Evolutionary conservation across 2,329 filamentous ascomycete species (phyloP).

Genomic region (Diaporthe aspalathi): DNA sequence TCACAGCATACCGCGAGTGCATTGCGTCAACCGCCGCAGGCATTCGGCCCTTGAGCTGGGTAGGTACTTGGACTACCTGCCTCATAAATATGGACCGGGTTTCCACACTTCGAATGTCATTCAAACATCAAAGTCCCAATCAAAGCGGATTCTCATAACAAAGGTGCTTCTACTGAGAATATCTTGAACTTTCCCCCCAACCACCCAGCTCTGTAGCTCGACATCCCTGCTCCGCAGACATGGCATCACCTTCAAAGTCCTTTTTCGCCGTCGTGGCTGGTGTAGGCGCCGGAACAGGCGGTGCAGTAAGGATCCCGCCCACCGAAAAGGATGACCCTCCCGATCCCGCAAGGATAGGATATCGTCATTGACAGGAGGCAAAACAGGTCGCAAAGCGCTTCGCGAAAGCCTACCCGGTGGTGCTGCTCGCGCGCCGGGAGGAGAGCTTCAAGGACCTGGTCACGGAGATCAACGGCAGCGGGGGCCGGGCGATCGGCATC

Average conservation of each 20-base stretch:
- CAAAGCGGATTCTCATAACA: not conserved
- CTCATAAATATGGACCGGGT: not conserved
- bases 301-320: conserved; percentile 40
- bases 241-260: conserved; percentile 44
- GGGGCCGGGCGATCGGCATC: conserved; percentile 78
- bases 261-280: conserved; percentile 78
- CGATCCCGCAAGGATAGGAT: not conserved
- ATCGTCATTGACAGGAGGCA: not conserved
- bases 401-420: conserved; percentile 75
- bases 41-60: not conserved
- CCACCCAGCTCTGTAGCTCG: not conserved
- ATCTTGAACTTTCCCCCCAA: not conserved
- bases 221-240: not conserved
- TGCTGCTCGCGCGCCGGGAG: conserved; percentile 77
- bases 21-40: conserved; percentile 7
- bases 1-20: conserved; percentile 2
- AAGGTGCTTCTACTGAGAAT: not conserved
- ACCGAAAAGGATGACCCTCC: not conserved
- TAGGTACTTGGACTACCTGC: too few species aligned
- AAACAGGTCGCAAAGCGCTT: conserved; percentile 67
- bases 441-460: conserved; percentile 75
- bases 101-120: not conserved
- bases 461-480: conserved; percentile 73
- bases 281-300: conserved; percentile 74
- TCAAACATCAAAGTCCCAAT: not conserved